Evolutionary conservation across 495 filamentous ascomycete species (phyloP).

Genomic region (Amniculicola lignicola): DNA sequence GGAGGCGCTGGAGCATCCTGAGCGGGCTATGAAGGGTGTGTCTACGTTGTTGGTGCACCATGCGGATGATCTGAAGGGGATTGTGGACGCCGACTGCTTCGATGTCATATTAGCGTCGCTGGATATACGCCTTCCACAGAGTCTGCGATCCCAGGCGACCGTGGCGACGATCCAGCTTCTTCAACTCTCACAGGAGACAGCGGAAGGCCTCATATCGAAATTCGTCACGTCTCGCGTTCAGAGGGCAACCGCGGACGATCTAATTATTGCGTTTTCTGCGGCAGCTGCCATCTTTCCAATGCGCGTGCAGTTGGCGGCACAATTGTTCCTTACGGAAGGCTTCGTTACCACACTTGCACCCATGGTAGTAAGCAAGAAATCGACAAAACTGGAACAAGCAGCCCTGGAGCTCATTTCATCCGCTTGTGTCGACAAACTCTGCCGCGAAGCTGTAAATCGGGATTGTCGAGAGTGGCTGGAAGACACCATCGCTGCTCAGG

Average conservation of each 20-base stretch:
- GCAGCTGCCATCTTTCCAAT: conserved; percentile 84
- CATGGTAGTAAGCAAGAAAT: conserved; percentile 57
- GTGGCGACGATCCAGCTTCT: conserved; percentile 76
- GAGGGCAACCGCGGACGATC: conserved; percentile 55
- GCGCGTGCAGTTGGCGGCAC: conserved; percentile 62
- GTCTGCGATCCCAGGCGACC: conserved; percentile 69
- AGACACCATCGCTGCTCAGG: conserved; percentile 63
- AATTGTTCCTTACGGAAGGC: conserved; percentile 78
- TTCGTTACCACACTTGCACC: conserved; percentile 70
- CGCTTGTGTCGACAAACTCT: conserved; percentile 76
- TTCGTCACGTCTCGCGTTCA: conserved; percentile 60
- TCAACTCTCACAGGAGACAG: conserved; percentile 66
- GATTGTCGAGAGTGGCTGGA: conserved; percentile 81
- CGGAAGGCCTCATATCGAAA: conserved; percentile 59
- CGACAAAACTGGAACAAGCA: conserved; percentile 63
- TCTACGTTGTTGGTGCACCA: conserved; percentile 61
- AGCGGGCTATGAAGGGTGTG: conserved; percentile 60
- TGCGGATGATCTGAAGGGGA: conserved; percentile 54
- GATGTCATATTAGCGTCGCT: conserved; percentile 75
- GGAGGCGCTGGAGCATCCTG: conserved; percentile 57
- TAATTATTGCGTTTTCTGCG: conserved; percentile 80
- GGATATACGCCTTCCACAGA: conserved; percentile 67
- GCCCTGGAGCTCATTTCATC: conserved; percentile 84
- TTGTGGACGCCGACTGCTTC: conserved; percentile 74
- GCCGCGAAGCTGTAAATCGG: conserved; percentile 73